phyloP scores from a whole-genome alignment of 2,329 filamentous ascomycete species.

The Scedosporium minutisporum region DNA sequence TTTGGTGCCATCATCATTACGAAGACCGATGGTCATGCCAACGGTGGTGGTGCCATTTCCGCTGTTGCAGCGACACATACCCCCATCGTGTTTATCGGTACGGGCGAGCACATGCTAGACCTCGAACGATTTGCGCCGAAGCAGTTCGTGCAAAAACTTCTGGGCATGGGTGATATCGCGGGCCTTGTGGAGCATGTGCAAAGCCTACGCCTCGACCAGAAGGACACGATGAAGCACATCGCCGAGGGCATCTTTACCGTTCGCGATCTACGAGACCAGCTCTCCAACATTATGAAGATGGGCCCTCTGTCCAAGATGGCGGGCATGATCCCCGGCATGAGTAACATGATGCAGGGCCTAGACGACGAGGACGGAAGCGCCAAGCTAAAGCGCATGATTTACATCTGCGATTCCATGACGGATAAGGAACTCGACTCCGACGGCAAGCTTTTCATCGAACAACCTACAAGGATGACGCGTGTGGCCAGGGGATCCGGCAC shows the following conservation, averaged over 20 bases:
- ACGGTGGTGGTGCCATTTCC: conserved; percentile 93
- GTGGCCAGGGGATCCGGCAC: conserved; percentile 87
- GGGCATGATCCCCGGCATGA: conserved; percentile 94
- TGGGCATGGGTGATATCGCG: conserved; percentile 96
- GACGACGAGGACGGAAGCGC: conserved; percentile 92
- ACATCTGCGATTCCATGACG: conserved; percentile 98
- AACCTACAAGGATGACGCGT: conserved; percentile 85
- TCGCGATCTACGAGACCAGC: conserved; percentile 86
- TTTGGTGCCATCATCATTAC: conserved; percentile 99
- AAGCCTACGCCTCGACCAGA: conserved; percentile 88
- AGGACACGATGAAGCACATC: conserved; percentile 99
- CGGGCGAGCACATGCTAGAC: conserved; percentile 93
- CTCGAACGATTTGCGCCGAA: conserved; percentile 87
- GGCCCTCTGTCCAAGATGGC: conserved; percentile 94
- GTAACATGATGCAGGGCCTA: conserved; percentile 88
- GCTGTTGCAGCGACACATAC: conserved; percentile 94
- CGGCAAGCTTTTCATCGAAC: conserved; percentile 86
- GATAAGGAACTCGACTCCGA: conserved; percentile 91
- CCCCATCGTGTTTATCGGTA: conserved; percentile 95
- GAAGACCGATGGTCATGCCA: conserved; percentile 93
- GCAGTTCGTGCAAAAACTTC: conserved; percentile 84
- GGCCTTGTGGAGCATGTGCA: conserved; percentile 95
- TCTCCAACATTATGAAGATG: conserved; percentile 99
- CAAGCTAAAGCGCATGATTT: conserved; percentile 97
- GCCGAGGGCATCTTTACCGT: conserved; percentile 94